Base-by-base conservation (phyloP, 768 basidiomycete genomes). In the Rhodotorula graminis region DNA sequence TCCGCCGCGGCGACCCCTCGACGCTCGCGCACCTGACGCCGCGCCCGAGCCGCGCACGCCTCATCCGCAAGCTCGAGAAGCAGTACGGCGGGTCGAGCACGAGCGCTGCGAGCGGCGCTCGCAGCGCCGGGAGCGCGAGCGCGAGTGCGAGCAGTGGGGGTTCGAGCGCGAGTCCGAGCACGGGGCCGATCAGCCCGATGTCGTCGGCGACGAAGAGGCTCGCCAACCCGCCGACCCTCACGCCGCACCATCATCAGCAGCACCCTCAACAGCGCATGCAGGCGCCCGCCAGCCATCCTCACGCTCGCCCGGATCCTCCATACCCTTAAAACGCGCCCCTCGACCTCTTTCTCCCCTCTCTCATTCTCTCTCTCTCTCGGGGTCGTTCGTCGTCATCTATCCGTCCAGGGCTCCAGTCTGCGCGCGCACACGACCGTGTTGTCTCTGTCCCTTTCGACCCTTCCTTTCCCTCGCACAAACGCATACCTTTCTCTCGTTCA, bases 51-150 rank as follows among this genome's bases (percentile, higher is more conserved):
- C 56, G 69, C n/a, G 69, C 69, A 15, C 47, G 69, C n/a, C 14
- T 70, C 3, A 49, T 70, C 21, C 63, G 64, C 33, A 70, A 70
- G 47, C 47, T 70, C 40, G 69, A 70, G 40, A 70, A 70, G 42
- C 69, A 70, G 61, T 70, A 64, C 29, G 56, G 65, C 53, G 49
- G 40, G 12, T 53, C 49, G 50, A 16, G 25, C 21, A 44, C 21
- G 18, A 29, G 29, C 23, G 9, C 42, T 21, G 37, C 37, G 37
- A 37, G 37, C 37, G 21, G 29, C 53, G n/a, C n/a, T n/a, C n/a
- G n/a, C n/a, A n/a, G n/a, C n/a, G n/a, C n/a, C n/a, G 25, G 42
- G 25, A 46, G 44, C n/a, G n/a, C 10, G 16, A 29, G 29, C 53
- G 25, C 42, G 25, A 46, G 44, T 16, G n/a, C 10, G 16, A 52